Percentiles rank a stretch among this genome's conserved stretches.
phyloP scores from a whole-genome alignment of 345 rosid genomes.

The Bruguiera parviflora region DNA sequence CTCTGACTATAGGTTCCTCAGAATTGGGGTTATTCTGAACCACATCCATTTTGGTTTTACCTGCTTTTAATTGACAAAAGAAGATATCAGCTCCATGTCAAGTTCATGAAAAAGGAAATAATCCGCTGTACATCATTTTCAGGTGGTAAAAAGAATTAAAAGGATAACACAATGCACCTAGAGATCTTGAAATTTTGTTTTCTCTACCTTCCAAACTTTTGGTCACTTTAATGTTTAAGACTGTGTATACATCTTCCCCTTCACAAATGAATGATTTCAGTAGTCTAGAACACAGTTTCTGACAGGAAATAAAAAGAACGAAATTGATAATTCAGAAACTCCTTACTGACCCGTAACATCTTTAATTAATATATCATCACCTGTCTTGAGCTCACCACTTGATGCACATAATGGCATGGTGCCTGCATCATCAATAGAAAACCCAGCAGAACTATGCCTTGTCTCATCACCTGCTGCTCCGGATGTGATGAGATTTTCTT shows the following conservation, averaged over 20 bases:
- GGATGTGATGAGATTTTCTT: slow-evolving; percentile 15
- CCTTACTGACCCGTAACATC: too few species aligned
- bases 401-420: slow-evolving; percentile 20
- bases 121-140: neutral
- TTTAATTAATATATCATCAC: slow-evolving; percentile 13
- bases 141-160: neutral
- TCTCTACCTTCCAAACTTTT: slow-evolving; percentile 15
- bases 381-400: slow-evolving; percentile 25
- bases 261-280: neutral
- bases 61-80: slow-evolving; percentile 30
- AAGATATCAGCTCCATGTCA: slow-evolving; percentile 10
- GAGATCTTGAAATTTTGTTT: slow-evolving; percentile 16
- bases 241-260: slow-evolving; percentile 11
- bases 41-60: slow-evolving; percentile 19
- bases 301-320: too few species aligned
- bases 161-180: slow-evolving; percentile 27
- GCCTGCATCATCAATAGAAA: slow-evolving; percentile 22
- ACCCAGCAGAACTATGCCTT: slow-evolving; percentile 18
- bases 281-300: neutral
- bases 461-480: slow-evolving; percentile 4
- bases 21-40: slow-evolving; percentile 19
- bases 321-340: too few species aligned
- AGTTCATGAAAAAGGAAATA: neutral
- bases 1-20: slow-evolving; percentile 18
- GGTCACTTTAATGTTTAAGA: slow-evolving; percentile 7